Percentiles rank a stretch among this genome's conserved stretches.
These are phyloP conservation scores for Termitomyces sp. DNA, from an alignment of 768 basidiomycete genomes.

Conservation along the genomic window DNA sequence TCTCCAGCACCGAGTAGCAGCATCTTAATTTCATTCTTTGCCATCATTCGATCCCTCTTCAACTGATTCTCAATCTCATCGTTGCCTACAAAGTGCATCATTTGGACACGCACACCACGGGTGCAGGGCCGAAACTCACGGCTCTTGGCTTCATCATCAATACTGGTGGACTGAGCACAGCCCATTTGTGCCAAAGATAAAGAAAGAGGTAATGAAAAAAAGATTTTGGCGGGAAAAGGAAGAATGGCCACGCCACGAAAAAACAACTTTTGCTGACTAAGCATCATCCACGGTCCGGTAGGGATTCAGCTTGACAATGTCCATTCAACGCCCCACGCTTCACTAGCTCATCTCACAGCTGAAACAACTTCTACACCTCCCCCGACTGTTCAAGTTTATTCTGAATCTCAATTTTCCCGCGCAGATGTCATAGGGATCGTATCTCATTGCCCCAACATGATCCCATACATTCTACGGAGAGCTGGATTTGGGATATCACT, in stretches of 20 bases:
- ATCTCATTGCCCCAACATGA: no score
- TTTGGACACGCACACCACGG: neutral
- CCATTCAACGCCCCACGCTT: no score
- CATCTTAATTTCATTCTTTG: conserved; percentile 97
- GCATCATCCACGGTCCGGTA: no score
- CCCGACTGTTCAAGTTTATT: no score
- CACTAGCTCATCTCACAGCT: neutral
- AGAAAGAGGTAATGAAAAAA: neutral
- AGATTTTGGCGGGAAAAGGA: neutral
- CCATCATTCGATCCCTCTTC: conserved; percentile 80
- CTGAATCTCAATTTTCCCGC: no score
- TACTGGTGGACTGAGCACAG: conserved; percentile 63
- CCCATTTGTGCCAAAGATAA: conserved; percentile 43
- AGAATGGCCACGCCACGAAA: no score
- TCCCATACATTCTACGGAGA: no score
- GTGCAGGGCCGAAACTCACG: conserved; percentile 40
- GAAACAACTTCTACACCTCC: neutral
- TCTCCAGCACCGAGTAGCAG: conserved; percentile 92
- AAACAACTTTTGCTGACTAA: neutral
- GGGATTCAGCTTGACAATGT: no score
- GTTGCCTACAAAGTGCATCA: conserved; percentile 48
- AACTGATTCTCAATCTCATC: conserved; percentile 93
- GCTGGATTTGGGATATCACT: no score
- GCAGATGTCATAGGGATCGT: no score
- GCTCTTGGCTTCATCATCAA: conserved; percentile 80